Base-by-base conservation (phyloP, 805 yeast species). In the Barnettozyma pratensis region DNA sequence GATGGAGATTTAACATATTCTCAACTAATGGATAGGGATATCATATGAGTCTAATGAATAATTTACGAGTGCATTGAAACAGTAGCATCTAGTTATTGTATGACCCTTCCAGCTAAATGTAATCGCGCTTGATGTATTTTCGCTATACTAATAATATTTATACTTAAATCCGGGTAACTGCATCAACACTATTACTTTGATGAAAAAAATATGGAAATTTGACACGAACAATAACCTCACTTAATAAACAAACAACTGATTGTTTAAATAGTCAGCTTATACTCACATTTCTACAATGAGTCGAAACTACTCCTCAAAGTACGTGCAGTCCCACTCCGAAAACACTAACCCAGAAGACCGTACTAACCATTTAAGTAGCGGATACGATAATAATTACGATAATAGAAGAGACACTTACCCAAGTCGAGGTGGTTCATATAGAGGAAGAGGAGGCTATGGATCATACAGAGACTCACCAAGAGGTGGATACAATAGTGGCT, bases 1-100 rank as follows among this genome's bases (percentile, higher is more conserved):
- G 80, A 77, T 57, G 76, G 70, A 25, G 60, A 59, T 49, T 46
- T 45, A 7, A 36, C 45, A 3, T 44, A 40, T 11, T 28, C 12
- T 3, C 14, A 37, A 11, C 8, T 43, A 8, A 31, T 37, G 28
- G 34, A 31, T 31, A 31, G 34, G 11, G 11, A 11, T 8, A 31
- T 31, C 8, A 31, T 31, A 31, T 19, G 19, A 19, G 34, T 8
- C 11, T 31, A 31, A 31, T 31, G 34, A 31, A 31, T 31, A 31
- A 31, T 31, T 31, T 11, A 31, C 34, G 34, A 31, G 34, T 8
- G 8, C 11, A 31, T 31, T 31, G 34, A 31, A 8, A 31, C 34
- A 31, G 34, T 31, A 31, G 34, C 19, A 19, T 19, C 19, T 19
- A 19, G 19, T 19, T 19, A 19, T 19, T 19, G 19, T 19, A 19